Evolutionary conservation across 2,329 filamentous ascomycete genomes (phyloP).

Genomic region (Dactylellina drechsleri): DNA sequence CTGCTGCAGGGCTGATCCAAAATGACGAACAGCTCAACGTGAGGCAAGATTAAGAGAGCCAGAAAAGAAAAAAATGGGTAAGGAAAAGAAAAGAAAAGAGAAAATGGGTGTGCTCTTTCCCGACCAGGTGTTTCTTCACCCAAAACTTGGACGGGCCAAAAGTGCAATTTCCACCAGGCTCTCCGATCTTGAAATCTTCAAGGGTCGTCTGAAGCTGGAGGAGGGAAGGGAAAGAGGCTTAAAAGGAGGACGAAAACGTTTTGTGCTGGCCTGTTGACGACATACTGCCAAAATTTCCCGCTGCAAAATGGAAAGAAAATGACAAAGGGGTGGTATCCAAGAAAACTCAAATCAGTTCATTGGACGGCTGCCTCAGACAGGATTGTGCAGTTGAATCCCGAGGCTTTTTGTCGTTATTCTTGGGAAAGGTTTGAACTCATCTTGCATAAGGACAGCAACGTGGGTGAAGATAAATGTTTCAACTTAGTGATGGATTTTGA

Average conservation of each 20-base stretch:
- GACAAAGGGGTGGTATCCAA: slow-evolving; percentile 1
- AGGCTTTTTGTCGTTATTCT: background rate
- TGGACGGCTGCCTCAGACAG: no score
- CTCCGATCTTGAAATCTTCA: slow-evolving; percentile 21
- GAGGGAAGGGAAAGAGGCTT: slow-evolving; percentile 26
- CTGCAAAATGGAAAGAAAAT: slow-evolving; percentile 11
- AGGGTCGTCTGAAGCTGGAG: slow-evolving; percentile 9
- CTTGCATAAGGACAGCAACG: background rate
- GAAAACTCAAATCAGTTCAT: slow-evolving; percentile 1
- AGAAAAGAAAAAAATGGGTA: background rate
- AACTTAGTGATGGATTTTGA: slow-evolving; percentile 26
- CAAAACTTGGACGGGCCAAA: slow-evolving; percentile 40
- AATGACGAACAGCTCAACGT: slow-evolving; percentile 30
- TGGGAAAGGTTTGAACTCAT: background rate
- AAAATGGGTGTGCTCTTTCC: background rate
- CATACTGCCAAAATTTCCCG: slow-evolving; percentile 8
- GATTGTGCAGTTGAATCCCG: no score
- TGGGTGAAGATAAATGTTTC: background rate
- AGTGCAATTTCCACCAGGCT: slow-evolving; percentile 39
- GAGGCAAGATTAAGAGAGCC: slow-evolving; percentile 24
- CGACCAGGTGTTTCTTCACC: slow-evolving; percentile 6
- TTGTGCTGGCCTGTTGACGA: slow-evolving; percentile 18
- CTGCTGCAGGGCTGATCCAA: slow-evolving; percentile 45
- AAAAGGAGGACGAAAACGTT: slow-evolving; percentile 14
- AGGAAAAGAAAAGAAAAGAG: background rate